Base-by-base conservation (phyloP, 306 rosid genomes). In the Lupinus albus region DNA sequence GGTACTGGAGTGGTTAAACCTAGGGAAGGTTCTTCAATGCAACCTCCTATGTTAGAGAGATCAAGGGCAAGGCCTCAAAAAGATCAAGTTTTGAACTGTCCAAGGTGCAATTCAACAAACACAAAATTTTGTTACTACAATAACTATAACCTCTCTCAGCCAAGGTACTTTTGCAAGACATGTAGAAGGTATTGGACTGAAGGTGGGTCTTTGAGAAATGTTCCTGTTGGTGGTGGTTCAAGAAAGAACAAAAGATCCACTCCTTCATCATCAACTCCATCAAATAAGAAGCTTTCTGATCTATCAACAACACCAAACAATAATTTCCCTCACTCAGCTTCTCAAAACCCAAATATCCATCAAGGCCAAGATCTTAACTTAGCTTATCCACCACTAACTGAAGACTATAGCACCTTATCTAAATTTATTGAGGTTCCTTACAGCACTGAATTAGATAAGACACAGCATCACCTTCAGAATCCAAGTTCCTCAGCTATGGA, bases 161-260 rank as follows among this genome's bases (percentile, higher is more conserved):
- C 99, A 17, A 85, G 99, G 55, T 90, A 88, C 78, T 90, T 94
- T 10, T 94, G 99, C 81, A 94, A 94, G 78, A 83, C 97, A 61
- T 94, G 99, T 71, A 68, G 95, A 63, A 90, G 99, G 88, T 94
- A 94, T 68, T 94, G 99, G 99, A 94, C 99, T 70, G 96, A 88
- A 48, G 99, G 99, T 66, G 99, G 99, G 2, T 90, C 99, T 16
- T 69, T 94, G 25, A 88, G 99, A 63, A 94, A 86, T 69, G 95
- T 94, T 70, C 99, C 99, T 7, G 99, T 94, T 0, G 99, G 99
- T 67, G 99, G 99, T 41, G 97, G 97, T 17, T 90, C 99, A 9
- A 81, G 99, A 79, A 94, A 94, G 79, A 94, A 90, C 87, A 94
- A 90, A 70, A 86, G 95, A 72, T 78, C 96, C 11, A 44, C 76